Percentiles rank a stretch among this genome's conserved stretches.
Evolutionary conservation across 1,139 yeast genomes (phyloP).

Genomic region (Scheffersomyces cryptocercus): DNA sequence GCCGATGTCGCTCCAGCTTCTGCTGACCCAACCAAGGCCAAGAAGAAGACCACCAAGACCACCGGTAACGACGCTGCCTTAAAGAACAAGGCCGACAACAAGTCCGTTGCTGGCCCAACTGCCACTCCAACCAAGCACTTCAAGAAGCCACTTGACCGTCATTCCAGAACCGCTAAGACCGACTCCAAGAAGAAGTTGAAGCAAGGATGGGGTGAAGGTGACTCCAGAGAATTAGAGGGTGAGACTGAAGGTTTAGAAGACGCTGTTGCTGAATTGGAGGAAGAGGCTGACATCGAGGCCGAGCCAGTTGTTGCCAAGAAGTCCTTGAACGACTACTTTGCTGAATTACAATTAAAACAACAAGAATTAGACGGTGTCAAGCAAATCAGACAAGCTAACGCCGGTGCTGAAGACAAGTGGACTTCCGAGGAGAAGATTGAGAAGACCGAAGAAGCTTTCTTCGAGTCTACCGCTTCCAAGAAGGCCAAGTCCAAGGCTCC

Average conservation of each 20-base stretch:
- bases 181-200: conserved; percentile 83
- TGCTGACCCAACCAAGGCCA: conserved; percentile 81
- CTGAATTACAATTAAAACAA: conserved; percentile 55
- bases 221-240: conserved; percentile 58
- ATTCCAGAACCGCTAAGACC: conserved; percentile 76
- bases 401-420: conserved; percentile 62
- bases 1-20: conserved; percentile 81
- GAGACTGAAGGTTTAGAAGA: conserved; percentile 66
- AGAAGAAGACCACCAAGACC: conserved; percentile 64
- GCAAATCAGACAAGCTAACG: conserved; percentile 55
- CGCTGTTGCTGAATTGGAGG: conserved; percentile 50
- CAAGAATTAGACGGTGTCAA: conserved; percentile 44
- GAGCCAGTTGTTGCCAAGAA: conserved; percentile 50
- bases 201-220: conserved; percentile 83
- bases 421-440: conserved; percentile 60
- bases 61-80: conserved; percentile 91
- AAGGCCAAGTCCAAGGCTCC: conserved; percentile 60
- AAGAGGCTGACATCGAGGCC: conserved; percentile 36
- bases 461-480: conserved; percentile 60
- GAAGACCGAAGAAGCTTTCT: conserved; percentile 57
- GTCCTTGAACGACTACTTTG: conserved; percentile 74
- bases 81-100: conserved; percentile 77
- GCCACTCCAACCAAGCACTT: conserved; percentile 54
- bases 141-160: conserved; percentile 77
- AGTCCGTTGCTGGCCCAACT: conserved; percentile 60